These are phyloP conservation scores for Psidium friedrichsthalianum DNA, from an alignment of 345 rosid genomes.

Conservation along the genomic window DNA sequence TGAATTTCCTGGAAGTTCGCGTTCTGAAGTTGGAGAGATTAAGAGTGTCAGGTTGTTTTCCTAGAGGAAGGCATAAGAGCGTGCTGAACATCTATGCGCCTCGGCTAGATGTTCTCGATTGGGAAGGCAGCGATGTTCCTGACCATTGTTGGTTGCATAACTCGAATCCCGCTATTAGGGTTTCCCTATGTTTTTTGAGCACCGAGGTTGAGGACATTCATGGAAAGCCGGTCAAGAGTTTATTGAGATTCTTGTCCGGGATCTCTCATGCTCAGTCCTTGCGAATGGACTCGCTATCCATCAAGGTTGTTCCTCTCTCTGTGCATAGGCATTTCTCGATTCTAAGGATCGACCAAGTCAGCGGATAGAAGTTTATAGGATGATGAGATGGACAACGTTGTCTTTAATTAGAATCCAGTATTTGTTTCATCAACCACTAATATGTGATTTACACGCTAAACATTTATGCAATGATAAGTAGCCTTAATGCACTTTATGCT, in stretches of 20 bases:
- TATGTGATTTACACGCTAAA: not conserved
- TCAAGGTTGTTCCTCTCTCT: conserved; percentile 39
- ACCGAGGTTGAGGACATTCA: conserved; percentile 16
- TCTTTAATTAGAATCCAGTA: not conserved
- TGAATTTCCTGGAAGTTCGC: conserved; percentile 39
- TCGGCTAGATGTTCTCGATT: conserved; percentile 21
- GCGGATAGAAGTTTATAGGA: not conserved
- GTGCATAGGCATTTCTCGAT: not conserved
- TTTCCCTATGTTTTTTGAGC: conserved; percentile 32
- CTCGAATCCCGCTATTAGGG: conserved; percentile 28
- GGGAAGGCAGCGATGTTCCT: conserved; percentile 45
- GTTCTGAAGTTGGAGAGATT: conserved; percentile 33
- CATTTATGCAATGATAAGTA: not conserved
- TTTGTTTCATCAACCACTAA: not conserved
- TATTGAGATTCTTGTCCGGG: conserved; percentile 36
- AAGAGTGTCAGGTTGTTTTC: conserved; percentile 49
- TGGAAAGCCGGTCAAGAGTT: conserved; percentile 23
- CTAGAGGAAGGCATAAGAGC: conserved; percentile 23
- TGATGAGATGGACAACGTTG: not conserved
- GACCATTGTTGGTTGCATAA: conserved; percentile 27
- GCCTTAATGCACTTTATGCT: not conserved
- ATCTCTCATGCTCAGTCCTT: conserved; percentile 28
- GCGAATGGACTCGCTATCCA: conserved; percentile 44
- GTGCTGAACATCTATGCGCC: conserved; percentile 49
- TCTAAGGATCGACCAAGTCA: not conserved